phyloP scores from a whole-genome alignment of 345 rosid species.

The Schrenkiella parvula region DNA sequence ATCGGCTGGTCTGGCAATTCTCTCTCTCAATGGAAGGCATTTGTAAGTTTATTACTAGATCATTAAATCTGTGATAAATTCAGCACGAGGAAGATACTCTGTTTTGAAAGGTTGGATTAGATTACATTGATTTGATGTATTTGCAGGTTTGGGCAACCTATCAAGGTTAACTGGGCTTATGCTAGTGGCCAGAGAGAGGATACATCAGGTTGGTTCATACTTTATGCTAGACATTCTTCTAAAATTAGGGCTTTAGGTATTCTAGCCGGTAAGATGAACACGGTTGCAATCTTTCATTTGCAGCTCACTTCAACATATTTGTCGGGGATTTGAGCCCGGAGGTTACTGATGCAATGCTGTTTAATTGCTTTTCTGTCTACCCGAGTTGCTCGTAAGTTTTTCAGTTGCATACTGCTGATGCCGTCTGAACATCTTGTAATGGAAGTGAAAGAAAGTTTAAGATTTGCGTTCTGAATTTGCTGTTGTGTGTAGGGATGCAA shows the following conservation, averaged over 20 bases:
- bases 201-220: slow-evolving; percentile 42
- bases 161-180: slow-evolving; percentile 36
- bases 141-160: slow-evolving; percentile 71
- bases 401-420: not conserved
- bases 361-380: slow-evolving; percentile 72
- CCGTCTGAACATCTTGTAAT: slow-evolving; percentile 2
- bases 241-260: not conserved
- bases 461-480: not conserved
- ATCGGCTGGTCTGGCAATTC: slow-evolving; percentile 85
- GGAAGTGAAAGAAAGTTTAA: not conserved
- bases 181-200: slow-evolving; percentile 92
- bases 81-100: not conserved
- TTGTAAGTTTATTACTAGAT: slow-evolving; percentile 48
- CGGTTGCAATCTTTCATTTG: not conserved
- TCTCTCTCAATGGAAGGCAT: slow-evolving; percentile 89
- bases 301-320: slow-evolving; percentile 76
- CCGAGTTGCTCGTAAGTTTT: slow-evolving; percentile 75
- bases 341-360: slow-evolving; percentile 85
- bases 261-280: not conserved
- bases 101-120: not conserved
- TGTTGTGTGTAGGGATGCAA: slow-evolving; percentile 52
- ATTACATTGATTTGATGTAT: not conserved
- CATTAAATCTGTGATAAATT: not conserved
- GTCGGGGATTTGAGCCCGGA: slow-evolving; percentile 93
- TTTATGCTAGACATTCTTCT: not conserved